phyloP scores from a whole-genome alignment of 148 eudicot genomes.

The Agrostemma githago region DNA sequence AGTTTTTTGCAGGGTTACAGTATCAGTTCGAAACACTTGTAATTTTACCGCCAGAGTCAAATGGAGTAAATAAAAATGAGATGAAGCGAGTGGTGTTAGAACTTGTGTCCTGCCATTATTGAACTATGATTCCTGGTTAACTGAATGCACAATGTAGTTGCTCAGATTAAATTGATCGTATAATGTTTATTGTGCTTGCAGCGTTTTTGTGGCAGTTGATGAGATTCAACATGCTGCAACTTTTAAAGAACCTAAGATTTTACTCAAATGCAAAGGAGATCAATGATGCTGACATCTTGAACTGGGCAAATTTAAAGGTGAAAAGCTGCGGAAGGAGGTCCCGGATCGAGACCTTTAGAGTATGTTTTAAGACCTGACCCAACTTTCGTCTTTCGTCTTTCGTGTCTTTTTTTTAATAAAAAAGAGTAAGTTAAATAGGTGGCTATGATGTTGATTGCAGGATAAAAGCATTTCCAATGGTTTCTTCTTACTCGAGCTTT shows the following conservation, averaged over 20 bases:
- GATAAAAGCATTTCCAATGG: conserved; percentile 85
- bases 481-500: conserved; percentile 88
- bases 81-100: not conserved
- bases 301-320: conserved; percentile 86
- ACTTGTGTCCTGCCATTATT: not conserved
- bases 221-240: conserved; percentile 92
- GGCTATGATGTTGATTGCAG: conserved; percentile 32
- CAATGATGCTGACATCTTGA: conserved; percentile 69
- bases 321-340: conserved; percentile 70
- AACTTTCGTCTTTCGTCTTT: conserved; percentile 3
- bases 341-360: conserved; percentile 82
- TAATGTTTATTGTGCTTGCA: conserved; percentile 29
- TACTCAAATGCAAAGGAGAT: conserved; percentile 80
- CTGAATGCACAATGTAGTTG: not conserved
- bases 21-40: no score
- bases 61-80: not conserved
- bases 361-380: conserved; percentile 20
- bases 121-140: not conserved
- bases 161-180: not conserved
- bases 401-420: not conserved
- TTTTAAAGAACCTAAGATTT: conserved; percentile 74
- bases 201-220: conserved; percentile 96
- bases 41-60: not conserved
- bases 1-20: not conserved
- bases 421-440: not conserved